phyloP scores from a whole-genome alignment of 805 yeast species.

The Candida schatavii region DNA sequence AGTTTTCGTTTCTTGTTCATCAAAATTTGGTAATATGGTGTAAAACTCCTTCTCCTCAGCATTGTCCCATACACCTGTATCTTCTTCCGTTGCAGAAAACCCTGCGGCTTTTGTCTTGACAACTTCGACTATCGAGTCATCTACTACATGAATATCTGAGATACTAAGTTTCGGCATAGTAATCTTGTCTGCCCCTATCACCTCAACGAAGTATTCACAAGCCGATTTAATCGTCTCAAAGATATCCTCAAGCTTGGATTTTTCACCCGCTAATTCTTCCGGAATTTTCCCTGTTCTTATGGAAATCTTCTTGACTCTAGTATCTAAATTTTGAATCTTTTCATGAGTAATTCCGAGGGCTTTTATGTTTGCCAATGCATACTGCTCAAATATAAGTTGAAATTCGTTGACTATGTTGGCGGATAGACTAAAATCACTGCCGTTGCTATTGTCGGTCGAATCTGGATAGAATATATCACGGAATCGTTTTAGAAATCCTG shows the following conservation, averaged over 20 bases:
- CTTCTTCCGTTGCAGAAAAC: no score
- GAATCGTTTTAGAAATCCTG: conserved; percentile 50
- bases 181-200: neutral
- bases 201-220: conserved; percentile 32
- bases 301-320: conserved; percentile 50
- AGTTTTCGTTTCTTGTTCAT: conserved; percentile 14
- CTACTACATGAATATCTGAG: conserved; percentile 6
- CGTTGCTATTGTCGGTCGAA: conserved; percentile 18
- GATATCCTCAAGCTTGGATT: conserved; percentile 27
- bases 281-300: conserved; percentile 63
- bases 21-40: conserved; percentile 47
- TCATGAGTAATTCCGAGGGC: conserved; percentile 33
- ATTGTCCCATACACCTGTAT: conserved; percentile 55
- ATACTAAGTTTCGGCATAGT: conserved; percentile 21
- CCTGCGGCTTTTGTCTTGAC: conserved; percentile 19
- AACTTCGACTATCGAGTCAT: conserved; percentile 20
- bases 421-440: neutral
- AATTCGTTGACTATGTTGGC: conserved; percentile 17
- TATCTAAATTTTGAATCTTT: conserved; percentile 25
- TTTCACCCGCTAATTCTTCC: conserved; percentile 40
- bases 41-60: conserved; percentile 66
- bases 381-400: conserved; percentile 38
- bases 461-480: conserved; percentile 21
- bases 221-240: conserved; percentile 45
- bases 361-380: conserved; percentile 40